Evolutionary conservation across 768 basidiomycete species (phyloP).

Genomic region (Leucosporidium yakuticum): DNA sequence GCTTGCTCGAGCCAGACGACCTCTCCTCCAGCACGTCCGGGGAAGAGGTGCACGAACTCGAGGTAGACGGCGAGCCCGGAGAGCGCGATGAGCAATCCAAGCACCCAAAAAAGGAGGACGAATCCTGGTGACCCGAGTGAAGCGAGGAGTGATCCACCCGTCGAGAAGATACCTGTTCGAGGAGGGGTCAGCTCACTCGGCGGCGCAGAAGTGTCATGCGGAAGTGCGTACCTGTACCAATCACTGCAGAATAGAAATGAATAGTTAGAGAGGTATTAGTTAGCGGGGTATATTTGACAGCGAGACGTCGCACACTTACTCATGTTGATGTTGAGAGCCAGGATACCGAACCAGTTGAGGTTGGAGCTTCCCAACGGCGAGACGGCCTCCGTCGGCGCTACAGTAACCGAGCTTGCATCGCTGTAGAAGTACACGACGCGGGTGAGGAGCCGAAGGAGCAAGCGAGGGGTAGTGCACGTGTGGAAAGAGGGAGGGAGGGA

Average conservation of each 20-base stretch:
- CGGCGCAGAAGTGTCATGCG: background rate
- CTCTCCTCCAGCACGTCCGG: background rate
- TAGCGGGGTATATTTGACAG: too few species aligned
- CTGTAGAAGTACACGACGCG: too few species aligned
- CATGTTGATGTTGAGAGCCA: background rate
- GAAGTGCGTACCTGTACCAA: background rate
- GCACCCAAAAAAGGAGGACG: background rate
- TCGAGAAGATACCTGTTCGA: background rate
- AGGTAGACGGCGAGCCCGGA: background rate
- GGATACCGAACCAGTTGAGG: background rate
- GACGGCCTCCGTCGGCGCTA: background rate
- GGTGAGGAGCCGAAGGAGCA: too few species aligned
- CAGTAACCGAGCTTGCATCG: too few species aligned
- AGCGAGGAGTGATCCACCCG: background rate
- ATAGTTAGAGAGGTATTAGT: too few species aligned
- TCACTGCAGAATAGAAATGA: background rate
- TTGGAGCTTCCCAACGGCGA: background rate
- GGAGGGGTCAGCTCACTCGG: too few species aligned
- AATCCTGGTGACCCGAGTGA: background rate
- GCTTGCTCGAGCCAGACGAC: slow-evolving; percentile 5
- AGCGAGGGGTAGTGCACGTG: too few species aligned
- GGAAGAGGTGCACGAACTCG: background rate
- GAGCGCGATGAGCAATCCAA: background rate
- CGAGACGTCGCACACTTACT: background rate
- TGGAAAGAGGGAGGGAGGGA: too few species aligned